Conservation (phyloP, 2,329 filamentous ascomycete species). For the Sporothrix schenckii region DNA sequence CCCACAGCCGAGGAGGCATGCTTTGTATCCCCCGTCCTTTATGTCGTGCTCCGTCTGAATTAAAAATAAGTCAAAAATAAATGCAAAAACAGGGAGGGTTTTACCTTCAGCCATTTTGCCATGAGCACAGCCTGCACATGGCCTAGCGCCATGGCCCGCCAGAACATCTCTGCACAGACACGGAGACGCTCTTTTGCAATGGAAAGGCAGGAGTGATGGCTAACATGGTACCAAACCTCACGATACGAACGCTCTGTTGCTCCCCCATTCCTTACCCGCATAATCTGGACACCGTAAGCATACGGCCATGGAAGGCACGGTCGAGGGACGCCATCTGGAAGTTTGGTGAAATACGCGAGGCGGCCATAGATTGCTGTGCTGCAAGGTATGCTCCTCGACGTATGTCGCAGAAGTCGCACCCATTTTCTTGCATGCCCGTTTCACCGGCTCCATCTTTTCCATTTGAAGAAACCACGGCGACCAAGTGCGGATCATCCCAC, state of each 20-base stretch:
- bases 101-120: neutral
- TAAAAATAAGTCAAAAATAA: neutral
- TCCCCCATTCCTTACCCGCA: neutral
- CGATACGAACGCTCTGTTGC: neutral
- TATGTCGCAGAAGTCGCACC: neutral
- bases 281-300: neutral
- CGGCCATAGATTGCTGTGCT: neutral
- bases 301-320: neutral
- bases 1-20: neutral
- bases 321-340: neutral
- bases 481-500: neutral
- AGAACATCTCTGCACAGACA: neutral
- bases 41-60: neutral
- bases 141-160: neutral
- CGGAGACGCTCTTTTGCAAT: neutral
- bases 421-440: neutral
- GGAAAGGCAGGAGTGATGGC: neutral
- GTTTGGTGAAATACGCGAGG: neutral
- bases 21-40: neutral
- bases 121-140: neutral
- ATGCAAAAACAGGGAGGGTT: neutral
- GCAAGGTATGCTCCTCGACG: conserved; percentile 3
- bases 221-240: neutral
- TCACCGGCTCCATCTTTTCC: neutral
- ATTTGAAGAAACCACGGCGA: neutral